Evolutionary conservation across 1,284 basidiomycete species (phyloP).

Genomic region (Dichomitus squalens): DNA sequence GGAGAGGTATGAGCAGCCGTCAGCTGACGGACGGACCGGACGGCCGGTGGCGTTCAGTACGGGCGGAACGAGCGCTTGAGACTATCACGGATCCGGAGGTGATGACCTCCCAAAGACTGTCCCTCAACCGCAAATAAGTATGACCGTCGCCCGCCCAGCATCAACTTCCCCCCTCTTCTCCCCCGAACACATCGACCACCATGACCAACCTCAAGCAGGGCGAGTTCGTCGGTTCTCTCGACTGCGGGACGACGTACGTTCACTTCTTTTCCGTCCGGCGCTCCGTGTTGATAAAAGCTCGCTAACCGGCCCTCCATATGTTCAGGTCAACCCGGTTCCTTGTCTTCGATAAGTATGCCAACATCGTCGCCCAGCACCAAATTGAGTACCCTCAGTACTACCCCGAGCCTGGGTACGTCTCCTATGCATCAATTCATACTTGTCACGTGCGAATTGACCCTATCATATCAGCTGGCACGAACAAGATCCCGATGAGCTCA

Average conservation of each 20-base stretch:
- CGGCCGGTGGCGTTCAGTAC: slow-evolving; percentile 2
- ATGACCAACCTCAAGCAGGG: slow-evolving; percentile 55
- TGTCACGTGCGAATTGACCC: not conserved
- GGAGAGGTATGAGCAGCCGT: slow-evolving; percentile 7
- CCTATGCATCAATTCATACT: slow-evolving; percentile 1
- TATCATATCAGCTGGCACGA: slow-evolving; percentile 84
- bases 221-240: slow-evolving; percentile 87
- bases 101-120: not conserved
- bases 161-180: slow-evolving; percentile 1
- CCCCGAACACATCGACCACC: slow-evolving; percentile 4
- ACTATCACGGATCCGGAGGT: not conserved
- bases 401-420: slow-evolving; percentile 77
- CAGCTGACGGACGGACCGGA: slow-evolving; percentile 20
- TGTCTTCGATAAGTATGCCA: slow-evolving; percentile 87
- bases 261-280: not conserved
- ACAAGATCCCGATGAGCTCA: slow-evolving; percentile 88
- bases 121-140: slow-evolving; percentile 12
- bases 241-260: slow-evolving; percentile 91
- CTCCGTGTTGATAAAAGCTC: not conserved
- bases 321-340: slow-evolving; percentile 91
- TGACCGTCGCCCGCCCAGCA: not conserved
- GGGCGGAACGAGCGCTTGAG: not conserved
- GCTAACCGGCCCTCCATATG: slow-evolving; percentile 4
- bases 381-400: slow-evolving; percentile 92
- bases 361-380: slow-evolving; percentile 88